Conservation (phyloP, 1,284 basidiomycete species). For the Marasmius oreades region DNA sequence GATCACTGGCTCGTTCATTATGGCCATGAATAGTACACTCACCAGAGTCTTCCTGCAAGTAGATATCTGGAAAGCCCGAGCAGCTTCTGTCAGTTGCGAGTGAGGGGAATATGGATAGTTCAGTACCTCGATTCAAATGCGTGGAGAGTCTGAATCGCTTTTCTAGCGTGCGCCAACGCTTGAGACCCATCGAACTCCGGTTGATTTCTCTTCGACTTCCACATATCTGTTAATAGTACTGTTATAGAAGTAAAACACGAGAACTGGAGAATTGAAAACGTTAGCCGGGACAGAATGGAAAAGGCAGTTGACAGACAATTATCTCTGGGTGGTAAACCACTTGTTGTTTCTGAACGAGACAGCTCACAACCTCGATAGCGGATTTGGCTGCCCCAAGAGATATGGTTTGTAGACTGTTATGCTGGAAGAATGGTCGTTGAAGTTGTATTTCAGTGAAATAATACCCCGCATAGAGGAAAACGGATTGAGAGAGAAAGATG, state of each 20-base stretch:
- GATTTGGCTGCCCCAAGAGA: background rate
- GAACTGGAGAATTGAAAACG: background rate
- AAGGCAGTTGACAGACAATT: background rate
- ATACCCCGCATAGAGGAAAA: background rate
- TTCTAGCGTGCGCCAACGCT: too few species aligned
- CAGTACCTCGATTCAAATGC: too few species aligned
- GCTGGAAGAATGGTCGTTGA: background rate
- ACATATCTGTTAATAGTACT: background rate
- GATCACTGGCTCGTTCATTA: too few species aligned
- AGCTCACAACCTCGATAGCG: background rate
- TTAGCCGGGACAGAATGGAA: background rate
- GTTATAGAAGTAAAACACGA: background rate
- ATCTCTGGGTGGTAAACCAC: background rate
- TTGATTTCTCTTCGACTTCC: background rate
- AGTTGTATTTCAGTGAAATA: constrained; percentile 3
- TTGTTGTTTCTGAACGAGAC: background rate
- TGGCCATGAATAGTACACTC: too few species aligned
- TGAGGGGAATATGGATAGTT: too few species aligned
- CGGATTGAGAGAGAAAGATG: background rate
- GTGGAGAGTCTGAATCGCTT: too few species aligned
- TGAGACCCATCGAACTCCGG: too few species aligned
- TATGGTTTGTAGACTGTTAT: background rate
- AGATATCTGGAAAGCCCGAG: too few species aligned
- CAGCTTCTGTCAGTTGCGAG: too few species aligned
- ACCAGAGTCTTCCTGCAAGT: too few species aligned